Percentiles rank a stretch among this genome's conserved stretches.
Evolutionary conservation across 2,329 filamentous ascomycete species (phyloP).

Genomic region (Penicillium sclerotigenum): DNA sequence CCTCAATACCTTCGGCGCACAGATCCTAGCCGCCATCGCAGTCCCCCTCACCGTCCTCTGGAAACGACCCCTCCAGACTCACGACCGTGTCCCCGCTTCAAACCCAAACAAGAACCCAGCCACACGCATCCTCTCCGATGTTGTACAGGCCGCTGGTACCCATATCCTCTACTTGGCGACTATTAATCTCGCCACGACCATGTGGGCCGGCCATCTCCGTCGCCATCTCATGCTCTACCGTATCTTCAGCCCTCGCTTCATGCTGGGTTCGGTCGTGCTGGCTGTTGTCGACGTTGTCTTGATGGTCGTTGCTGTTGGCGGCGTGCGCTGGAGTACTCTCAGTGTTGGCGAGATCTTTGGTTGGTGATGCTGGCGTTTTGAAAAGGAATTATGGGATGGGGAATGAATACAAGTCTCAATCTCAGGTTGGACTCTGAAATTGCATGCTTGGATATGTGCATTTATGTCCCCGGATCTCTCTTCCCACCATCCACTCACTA

Average conservation of each 20-base stretch:
- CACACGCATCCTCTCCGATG: conserved; percentile 59
- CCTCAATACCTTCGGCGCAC: conserved; percentile 84
- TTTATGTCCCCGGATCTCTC: neutral
- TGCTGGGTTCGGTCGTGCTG: conserved; percentile 71
- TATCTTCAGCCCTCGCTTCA: conserved; percentile 87
- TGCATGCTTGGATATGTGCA: neutral
- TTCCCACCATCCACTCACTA: neutral
- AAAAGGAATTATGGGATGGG: neutral
- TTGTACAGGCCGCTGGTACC: conserved; percentile 67
- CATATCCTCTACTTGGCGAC: conserved; percentile 81
- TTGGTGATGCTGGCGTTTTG: conserved; percentile 48
- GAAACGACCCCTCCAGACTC: conserved; percentile 78
- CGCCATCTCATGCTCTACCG: conserved; percentile 95
- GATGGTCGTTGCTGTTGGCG: conserved; percentile 67
- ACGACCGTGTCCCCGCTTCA: conserved; percentile 41
- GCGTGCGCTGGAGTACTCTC: conserved; percentile 70
- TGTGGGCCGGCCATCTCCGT: conserved; percentile 83
- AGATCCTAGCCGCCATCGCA: conserved; percentile 75
- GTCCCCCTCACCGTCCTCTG: conserved; percentile 81
- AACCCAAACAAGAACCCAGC: conserved; percentile 26
- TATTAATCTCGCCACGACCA: conserved; percentile 78
- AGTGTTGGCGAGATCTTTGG: conserved; percentile 88
- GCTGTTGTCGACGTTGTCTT: conserved; percentile 73
- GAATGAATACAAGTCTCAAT: neutral
- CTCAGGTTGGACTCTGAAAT: neutral